Percentiles rank a stretch among this genome's conserved stretches.
phyloP scores from a whole-genome alignment of 2,329 filamentous ascomycete species.

The Helotiales sp. region DNA sequence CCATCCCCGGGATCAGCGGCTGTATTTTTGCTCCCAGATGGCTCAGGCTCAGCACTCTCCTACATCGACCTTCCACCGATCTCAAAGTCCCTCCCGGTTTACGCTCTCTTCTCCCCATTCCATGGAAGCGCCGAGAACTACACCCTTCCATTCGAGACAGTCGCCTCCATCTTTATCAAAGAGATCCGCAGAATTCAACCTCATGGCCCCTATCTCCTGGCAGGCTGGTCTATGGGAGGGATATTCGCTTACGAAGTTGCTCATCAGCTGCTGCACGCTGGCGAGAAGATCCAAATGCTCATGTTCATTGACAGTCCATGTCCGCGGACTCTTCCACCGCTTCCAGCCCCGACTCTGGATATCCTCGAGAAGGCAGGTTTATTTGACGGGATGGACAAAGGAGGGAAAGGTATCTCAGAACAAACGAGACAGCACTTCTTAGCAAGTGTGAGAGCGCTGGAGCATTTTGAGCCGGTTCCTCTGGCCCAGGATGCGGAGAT shows the following conservation, averaged over 20 bases:
- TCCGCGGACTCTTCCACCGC: slow-evolving; percentile 6
- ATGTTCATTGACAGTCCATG: slow-evolving; percentile 31
- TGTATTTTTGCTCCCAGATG: slow-evolving; percentile 37
- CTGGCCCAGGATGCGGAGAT: not conserved
- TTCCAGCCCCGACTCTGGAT: slow-evolving; percentile 15
- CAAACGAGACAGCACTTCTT: slow-evolving; percentile 20
- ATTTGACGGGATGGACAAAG: slow-evolving; percentile 12
- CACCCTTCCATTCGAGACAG: not conserved
- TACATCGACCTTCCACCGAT: slow-evolving; percentile 36
- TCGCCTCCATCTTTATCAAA: slow-evolving; percentile 21
- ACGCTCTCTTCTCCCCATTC: slow-evolving; percentile 39
- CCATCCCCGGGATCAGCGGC: slow-evolving; percentile 11
- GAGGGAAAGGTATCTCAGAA: slow-evolving; percentile 11
- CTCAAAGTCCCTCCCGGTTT: slow-evolving; percentile 31
- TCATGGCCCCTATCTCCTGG: slow-evolving; percentile 46
- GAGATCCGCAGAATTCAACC: slow-evolving; percentile 40
- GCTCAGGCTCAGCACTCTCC: slow-evolving; percentile 32
- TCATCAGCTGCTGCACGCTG: slow-evolving; percentile 34
- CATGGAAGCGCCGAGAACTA: not conserved
- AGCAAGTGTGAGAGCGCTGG: slow-evolving; percentile 11
- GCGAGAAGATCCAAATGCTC: slow-evolving; percentile 26
- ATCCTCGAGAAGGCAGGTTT: slow-evolving; percentile 15
- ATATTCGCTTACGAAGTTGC: slow-evolving; percentile 46
- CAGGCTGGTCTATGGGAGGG: slow-evolving; percentile 47
- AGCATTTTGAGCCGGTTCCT: slow-evolving; percentile 12